A percentile compares a stretch with the other conserved stretches of the same genome.
These are phyloP conservation scores for Boletus reticuloceps DNA, from an alignment of 768 basidiomycete genomes.

Conservation along the genomic window DNA sequence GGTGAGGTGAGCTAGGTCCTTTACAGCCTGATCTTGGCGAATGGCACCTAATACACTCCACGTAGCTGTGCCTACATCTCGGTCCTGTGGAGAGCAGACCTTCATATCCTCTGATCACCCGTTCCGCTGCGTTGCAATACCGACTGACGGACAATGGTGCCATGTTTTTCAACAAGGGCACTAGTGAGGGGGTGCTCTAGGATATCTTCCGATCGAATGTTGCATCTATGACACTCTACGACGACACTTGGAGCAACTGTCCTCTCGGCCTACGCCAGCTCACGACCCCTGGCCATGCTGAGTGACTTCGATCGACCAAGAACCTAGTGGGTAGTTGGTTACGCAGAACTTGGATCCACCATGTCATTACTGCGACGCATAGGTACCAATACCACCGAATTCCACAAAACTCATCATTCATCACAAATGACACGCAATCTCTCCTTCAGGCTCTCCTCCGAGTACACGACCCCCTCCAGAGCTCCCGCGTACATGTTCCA, in stretches of 20 bases:
- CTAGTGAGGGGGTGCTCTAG: conserved; percentile 60
- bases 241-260: background rate
- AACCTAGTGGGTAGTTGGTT: background rate
- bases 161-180: conserved; percentile 73
- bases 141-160: conserved; percentile 63
- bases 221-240: background rate
- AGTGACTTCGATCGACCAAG: no score
- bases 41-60: background rate
- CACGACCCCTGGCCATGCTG: no score
- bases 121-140: conserved; percentile 66
- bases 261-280: background rate
- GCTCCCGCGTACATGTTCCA: conserved; percentile 45
- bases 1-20: conserved; percentile 55
- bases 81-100: conserved; percentile 42
- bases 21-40: background rate
- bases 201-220: background rate
- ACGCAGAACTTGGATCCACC: background rate
- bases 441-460: conserved; percentile 38
- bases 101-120: conserved; percentile 40
- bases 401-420: conserved; percentile 1
- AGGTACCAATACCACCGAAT: background rate
- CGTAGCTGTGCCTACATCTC: conserved; percentile 59
- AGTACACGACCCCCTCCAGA: conserved; percentile 33
- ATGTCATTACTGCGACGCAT: no score
- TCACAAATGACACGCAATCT: conserved; percentile 38